Evolutionary conservation across 1,284 basidiomycete genomes (phyloP).

Genomic region (Moesziomyces sp.): DNA sequence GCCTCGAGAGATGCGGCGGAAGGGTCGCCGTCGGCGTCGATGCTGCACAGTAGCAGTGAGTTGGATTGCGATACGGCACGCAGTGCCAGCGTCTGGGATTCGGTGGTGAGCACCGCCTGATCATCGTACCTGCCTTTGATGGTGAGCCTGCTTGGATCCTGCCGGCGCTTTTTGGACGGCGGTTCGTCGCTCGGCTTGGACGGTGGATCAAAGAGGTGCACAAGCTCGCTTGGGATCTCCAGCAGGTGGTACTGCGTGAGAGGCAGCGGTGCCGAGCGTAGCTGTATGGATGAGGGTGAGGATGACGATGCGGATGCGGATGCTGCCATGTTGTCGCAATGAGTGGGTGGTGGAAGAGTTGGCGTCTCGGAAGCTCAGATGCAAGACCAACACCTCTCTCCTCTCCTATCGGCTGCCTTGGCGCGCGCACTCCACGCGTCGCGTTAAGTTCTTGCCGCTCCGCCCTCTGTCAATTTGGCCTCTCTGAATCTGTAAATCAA

Average conservation of each 20-base stretch:
- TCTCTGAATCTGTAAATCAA: slow-evolving; percentile 2
- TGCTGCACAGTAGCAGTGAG: slow-evolving; percentile 56
- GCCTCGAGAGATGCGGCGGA: slow-evolving; percentile 2
- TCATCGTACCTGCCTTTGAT: slow-evolving; percentile 62
- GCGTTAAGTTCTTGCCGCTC: slow-evolving; percentile 9
- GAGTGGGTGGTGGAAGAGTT: too few relatives aligned
- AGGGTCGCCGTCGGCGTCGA: slow-evolving; percentile 15
- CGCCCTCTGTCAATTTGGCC: neutral
- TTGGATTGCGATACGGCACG: slow-evolving; percentile 63
- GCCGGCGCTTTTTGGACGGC: slow-evolving; percentile 32
- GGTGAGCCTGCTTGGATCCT: slow-evolving; percentile 30
- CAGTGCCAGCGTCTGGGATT: slow-evolving; percentile 54
- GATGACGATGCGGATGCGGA: neutral
- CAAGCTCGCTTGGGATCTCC: slow-evolving; percentile 52
- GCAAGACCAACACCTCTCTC: slow-evolving; percentile 32
- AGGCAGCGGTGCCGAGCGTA: slow-evolving; percentile 28
- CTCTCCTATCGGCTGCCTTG: too few relatives aligned
- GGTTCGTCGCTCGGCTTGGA: slow-evolving; percentile 17
- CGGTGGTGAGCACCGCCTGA: slow-evolving; percentile 61
- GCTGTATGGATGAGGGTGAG: slow-evolving; percentile 27
- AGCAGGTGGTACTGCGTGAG: slow-evolving; percentile 44
- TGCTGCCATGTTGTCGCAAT: slow-evolving; percentile 2
- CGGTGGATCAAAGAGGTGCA: slow-evolving; percentile 34
- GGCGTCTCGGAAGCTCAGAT: neutral
- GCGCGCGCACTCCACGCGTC: slow-evolving; percentile 27